phyloP scores from a whole-genome alignment of 441 rosid species.

The Aleurites moluccanus region DNA sequence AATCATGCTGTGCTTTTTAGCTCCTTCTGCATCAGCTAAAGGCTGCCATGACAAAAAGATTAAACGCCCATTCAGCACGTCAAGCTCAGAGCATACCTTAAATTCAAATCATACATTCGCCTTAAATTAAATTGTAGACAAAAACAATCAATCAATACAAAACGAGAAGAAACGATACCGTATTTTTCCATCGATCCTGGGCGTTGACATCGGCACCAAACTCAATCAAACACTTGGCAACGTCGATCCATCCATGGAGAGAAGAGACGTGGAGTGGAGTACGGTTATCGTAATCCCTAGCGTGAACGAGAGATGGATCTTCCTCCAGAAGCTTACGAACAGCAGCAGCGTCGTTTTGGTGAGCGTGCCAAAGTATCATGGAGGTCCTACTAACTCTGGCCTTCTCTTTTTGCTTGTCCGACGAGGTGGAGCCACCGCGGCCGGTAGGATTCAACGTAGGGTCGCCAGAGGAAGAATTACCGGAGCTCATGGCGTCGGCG shows the following conservation, averaged over 20 bases:
- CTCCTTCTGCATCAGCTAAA: constrained; percentile 98
- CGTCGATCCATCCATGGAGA: constrained; percentile 93
- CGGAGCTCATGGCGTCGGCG: constrained; percentile 43
- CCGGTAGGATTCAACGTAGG: constrained; percentile 24
- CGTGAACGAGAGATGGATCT: constrained; percentile 77
- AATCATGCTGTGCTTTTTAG: constrained; percentile 72
- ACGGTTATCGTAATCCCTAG: constrained; percentile 89
- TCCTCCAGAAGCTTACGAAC: constrained; percentile 94
- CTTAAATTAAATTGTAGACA: neutral
- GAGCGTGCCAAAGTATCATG: constrained; percentile 95
- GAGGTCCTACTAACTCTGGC: constrained; percentile 98
- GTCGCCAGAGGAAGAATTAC: constrained; percentile 37
- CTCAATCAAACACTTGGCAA: constrained; percentile 78
- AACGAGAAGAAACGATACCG: constrained; percentile 41
- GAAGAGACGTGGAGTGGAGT: constrained; percentile 98
- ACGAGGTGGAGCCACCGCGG: constrained; percentile 30
- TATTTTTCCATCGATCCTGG: constrained; percentile 98
- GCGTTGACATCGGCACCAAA: constrained; percentile 97
- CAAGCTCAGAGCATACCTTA: neutral
- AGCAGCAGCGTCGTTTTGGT: constrained; percentile 86
- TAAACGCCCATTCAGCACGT: neutral
- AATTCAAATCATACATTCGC: neutral
- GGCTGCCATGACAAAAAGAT: constrained; percentile 50
- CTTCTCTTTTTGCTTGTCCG: constrained; percentile 88
- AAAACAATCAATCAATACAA: neutral